Evolutionary conservation across 331 rosid species (phyloP), one percentile per base, ranked within the genome.

Genomic region (Rhamnella rubrinervis): DNA sequence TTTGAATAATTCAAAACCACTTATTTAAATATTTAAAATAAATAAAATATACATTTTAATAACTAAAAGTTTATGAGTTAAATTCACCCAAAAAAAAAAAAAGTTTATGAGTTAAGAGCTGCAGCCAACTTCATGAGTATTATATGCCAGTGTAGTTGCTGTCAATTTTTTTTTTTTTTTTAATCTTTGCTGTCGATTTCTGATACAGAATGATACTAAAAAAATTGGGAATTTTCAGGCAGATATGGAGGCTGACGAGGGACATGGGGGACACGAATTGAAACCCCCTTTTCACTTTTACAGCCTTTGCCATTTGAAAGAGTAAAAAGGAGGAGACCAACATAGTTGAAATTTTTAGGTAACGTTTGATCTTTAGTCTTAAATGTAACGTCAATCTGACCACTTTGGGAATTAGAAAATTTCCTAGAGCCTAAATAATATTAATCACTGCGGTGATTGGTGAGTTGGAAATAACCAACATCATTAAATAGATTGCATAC

Each of bases 311-410:
- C 18, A 35, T 19, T 51, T 19, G 1, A n/a, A 50, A 14, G 63
- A 25, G 40, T 23, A 10, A 28, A 46, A 28, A 46, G 16, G 0
- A 58, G 20, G 62, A 72, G 79, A 69, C 77, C 74, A 72, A 68
- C 66, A 15, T 50, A 9, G 13, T 75, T 59, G 72, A 77, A 68
- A 64, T 56, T 72, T 55, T 7, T 46, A 50, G 75, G 70, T 62
- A 71, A 47, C 38, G 75, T 80, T 68, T 47, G 19, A 25, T 37
- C 39, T 59, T 13, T 61, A 73, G 71, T 75, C 75, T 72, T 7
- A 28, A 73, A 60, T 38, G 55, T 66, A 69, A 77, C 82, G 51
- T 59, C 57, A 75, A 41, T 79, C 82, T 84, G 91, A 84, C 86
- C 80, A 59, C 40, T 60, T 75, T 66, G 55, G 55, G 35, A 31